Evolutionary conservation across 1,284 basidiomycete genomes (phyloP), one percentile per base, ranked within the genome.

Genomic region (Cronartium quercuum): DNA sequence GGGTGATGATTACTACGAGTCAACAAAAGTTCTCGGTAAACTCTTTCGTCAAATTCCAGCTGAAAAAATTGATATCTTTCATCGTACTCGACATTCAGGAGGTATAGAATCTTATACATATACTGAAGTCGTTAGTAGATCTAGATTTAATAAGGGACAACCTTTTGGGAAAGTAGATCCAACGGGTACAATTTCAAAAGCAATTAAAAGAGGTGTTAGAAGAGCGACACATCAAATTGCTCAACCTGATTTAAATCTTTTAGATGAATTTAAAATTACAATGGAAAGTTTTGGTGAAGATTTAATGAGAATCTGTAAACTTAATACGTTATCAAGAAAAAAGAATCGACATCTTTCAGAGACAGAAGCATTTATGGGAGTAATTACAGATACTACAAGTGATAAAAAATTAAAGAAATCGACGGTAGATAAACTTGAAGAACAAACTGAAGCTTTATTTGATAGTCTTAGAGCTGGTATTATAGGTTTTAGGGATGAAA

Each of bases 41-140:
- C 40, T 74, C 2, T 74, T 66, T 47, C 70, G 70, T 41, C 60
- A 65, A 58, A 74, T 74, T 37, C 70, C 70, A 24, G 70, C 69
- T 6, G 69, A 71, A 21, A 51, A 64, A 37, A 71, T 64, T 5
- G 69, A 71, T 15, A 64, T 65, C 3, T 65, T 71, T 12, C 35
- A 61, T n/a, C 68, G 37, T 38, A 44, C 34, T n/a, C 1, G 41
- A 1, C 15, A 41, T 40, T 37, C 61, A 35, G 60, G 51, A 37
- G 44, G 55, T 57, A n/a, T n/a, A n/a, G n/a, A n/a, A n/a, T n/a
- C n/a, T n/a, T n/a, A n/a, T n/a, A n/a, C n/a, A n/a, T n/a, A n/a
- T n/a, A n/a, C n/a, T n/a, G n/a, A n/a, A 44, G 18, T 44, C 18
- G 18, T 44, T 44, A 9, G 18, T 47, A 47, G n/a, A 55, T 44